Evolutionary conservation across 2,329 filamentous ascomycete genomes (phyloP).

Genomic region (Tolypocladium guangdongense): DNA sequence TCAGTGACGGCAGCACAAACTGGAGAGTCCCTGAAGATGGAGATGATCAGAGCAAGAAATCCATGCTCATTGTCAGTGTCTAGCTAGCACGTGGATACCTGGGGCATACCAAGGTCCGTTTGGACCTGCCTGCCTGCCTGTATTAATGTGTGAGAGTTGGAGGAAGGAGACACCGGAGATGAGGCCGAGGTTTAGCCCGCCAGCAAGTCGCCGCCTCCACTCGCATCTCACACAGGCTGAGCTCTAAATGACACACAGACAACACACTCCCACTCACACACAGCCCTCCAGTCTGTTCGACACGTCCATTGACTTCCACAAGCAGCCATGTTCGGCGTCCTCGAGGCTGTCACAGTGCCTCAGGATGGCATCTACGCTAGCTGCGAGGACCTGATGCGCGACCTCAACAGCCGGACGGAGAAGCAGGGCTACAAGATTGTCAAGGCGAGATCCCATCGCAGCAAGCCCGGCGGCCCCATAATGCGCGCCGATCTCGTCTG

Average conservation of each 20-base stretch:
- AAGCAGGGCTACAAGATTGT: conserved; percentile 36
- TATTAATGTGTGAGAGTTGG: not conserved
- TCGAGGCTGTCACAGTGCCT: conserved; percentile 27
- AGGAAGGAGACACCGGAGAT: not conserved
- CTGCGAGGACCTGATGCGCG: conserved; percentile 30
- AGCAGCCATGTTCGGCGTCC: conserved; percentile 30
- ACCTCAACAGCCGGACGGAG: conserved; percentile 28
- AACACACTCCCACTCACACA: conserved; percentile 8
- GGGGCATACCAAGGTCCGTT: not conserved
- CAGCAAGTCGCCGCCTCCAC: not conserved
- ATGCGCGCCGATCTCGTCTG: conserved; percentile 34
- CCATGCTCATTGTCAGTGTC: not conserved
- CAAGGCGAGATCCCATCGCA: conserved; percentile 31
- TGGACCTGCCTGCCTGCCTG: not conserved
- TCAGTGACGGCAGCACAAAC: not conserved
- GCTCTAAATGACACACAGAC: conserved; percentile 7
- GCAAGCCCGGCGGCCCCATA: conserved; percentile 28
- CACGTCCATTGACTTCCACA: conserved; percentile 9
- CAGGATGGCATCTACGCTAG: conserved; percentile 24
- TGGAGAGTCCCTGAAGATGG: not conserved
- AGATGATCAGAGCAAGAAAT: not conserved
- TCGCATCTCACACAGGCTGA: conserved; percentile 8
- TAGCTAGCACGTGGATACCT: not conserved
- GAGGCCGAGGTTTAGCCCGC: not conserved
- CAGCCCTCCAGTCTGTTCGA: conserved; percentile 13